Evolutionary conservation across 2,329 filamentous ascomycete species (phyloP).

Genomic region (Botrytis fragariae): DNA sequence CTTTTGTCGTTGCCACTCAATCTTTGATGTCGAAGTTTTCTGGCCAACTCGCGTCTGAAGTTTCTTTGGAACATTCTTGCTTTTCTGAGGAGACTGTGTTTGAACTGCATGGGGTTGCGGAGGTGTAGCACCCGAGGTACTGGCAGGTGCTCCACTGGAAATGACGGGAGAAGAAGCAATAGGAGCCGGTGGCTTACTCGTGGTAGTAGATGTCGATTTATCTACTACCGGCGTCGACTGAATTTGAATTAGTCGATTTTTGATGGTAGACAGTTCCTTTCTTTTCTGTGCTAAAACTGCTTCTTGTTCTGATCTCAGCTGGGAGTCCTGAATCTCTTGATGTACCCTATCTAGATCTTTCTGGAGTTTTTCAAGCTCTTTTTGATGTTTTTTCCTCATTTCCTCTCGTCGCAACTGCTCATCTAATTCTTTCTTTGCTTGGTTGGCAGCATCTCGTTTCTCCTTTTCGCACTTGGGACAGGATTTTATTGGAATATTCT

Average conservation of each 20-base stretch:
- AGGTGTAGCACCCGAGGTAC: background rate
- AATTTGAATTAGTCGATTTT: constrained; percentile 34
- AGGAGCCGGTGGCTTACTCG: background rate
- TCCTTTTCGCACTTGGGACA: constrained; percentile 56
- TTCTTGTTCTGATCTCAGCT: constrained; percentile 46
- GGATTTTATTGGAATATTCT: constrained; percentile 26
- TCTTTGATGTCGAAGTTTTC: constrained; percentile 38
- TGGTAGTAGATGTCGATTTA: background rate
- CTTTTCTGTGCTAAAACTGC: constrained; percentile 47
- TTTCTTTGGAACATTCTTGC: constrained; percentile 22
- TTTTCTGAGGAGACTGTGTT: background rate
- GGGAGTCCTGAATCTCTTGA: constrained; percentile 44
- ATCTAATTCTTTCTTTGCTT: constrained; percentile 37
- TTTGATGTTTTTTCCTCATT: constrained; percentile 24
- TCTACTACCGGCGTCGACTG: background rate
- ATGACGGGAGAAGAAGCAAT: background rate
- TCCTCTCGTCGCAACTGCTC: constrained; percentile 28
- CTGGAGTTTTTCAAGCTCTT: constrained; percentile 29
- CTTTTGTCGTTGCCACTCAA: constrained; percentile 65
- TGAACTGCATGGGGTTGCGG: background rate
- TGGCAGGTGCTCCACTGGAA: background rate
- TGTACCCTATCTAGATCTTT: constrained; percentile 29
- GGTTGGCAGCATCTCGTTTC: constrained; percentile 44
- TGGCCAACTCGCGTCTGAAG: constrained; percentile 25
- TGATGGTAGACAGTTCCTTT: constrained; percentile 47